Base-by-base conservation (phyloP, 306 rosid species). In the Pachyrhizus erosus region DNA sequence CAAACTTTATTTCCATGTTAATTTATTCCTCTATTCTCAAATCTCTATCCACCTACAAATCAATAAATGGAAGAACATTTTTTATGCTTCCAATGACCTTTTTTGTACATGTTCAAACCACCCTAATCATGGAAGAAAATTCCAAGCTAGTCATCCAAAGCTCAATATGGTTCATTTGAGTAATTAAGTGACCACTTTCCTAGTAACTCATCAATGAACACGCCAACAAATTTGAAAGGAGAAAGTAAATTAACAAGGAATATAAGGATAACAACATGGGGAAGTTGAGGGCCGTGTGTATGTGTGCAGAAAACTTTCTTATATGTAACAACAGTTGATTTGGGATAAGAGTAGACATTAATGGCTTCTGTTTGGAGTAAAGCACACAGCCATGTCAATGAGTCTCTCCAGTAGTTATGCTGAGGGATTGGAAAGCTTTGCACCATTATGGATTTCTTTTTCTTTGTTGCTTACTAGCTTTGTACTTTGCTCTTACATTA, bases 311-410 rank as follows among this genome's bases (percentile, higher is more conserved):
- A 26, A 39, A 18, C 4, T 48, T 73, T 26, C 65, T 48, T n/a
- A n/a, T n/a, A n/a, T n/a, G n/a, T n/a, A n/a, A n/a, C 39, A 34
- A 34, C 8, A 3, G 39, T 34, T 34, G 39, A 34, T 34, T 34
- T 34, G 39, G 39, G 39, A 34, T 34, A 34, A 34, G 8, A 18
- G 11, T 5, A 54, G 49, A 23, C 21, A 11, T n/a, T 17, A 20
- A 54, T 29, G 64, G n/a, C 29, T 73, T 51, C 18, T 29, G 54
- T 73, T 71, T 71, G 76, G 76, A 24, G 43, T 26, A 48, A 71
- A 71, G 24, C 21, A 15, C 14, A 14, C 2, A 13, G 7, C 15
- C 43, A 5, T 31, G 9, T 48, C 11, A 71, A 69, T 23, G 3
- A 24, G 40, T 7, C 14, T 24, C 60, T 15, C 40, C 29, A 13